Base-by-base conservation (phyloP, 2,329 filamentous ascomycete genomes). In the Torrubiella hemipterigena region DNA sequence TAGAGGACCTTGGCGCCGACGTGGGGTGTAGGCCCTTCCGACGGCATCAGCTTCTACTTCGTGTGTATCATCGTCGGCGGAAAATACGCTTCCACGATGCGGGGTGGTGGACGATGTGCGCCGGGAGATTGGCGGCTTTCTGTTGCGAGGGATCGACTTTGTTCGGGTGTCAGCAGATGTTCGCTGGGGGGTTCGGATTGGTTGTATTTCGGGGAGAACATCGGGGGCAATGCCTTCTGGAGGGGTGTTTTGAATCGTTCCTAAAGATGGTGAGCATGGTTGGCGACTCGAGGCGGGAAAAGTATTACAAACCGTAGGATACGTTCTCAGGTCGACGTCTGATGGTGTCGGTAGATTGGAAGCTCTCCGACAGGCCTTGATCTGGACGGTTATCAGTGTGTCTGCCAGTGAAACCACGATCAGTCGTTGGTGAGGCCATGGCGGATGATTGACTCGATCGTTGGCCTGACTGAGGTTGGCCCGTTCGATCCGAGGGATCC, bases 21-120 rank as follows among this genome's bases (percentile, higher is more conserved):
- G 58, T 20, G 56, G 55, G 12, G 44, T 38, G 24, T 49, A 48
- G 15, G 43, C 43, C 34, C 67, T 61, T 37, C 54, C 61, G 27
- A 57, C 58, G 38, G 69, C 58, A 46, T 86, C 81, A 38, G 73
- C 72, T 48, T 83, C 77, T 14, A 94, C 75, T 54, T 95, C 89
- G 41, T 75, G 69, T 16, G 77, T 65, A 48, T 85, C 86, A 52
- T 96, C 89, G 50, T 96, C 87, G 29, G 84, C 84, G 0, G 87
- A 95, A 58, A 93, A 96, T 37, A 89, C 68, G 39, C 82, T 81
- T 18, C 87, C 83, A 32, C 84, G 79, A 50, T 89, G 75, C 3
- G 85, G 86, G 24, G 75, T 75, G 34, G 72, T 82, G 16, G 84
- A 85, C 2, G 84, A 89, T 35, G 77, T 67, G 38, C 85, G 77